Conservation (phyloP, 129 eudicot genomes). For the Smallanthus sonchifolius region DNA sequence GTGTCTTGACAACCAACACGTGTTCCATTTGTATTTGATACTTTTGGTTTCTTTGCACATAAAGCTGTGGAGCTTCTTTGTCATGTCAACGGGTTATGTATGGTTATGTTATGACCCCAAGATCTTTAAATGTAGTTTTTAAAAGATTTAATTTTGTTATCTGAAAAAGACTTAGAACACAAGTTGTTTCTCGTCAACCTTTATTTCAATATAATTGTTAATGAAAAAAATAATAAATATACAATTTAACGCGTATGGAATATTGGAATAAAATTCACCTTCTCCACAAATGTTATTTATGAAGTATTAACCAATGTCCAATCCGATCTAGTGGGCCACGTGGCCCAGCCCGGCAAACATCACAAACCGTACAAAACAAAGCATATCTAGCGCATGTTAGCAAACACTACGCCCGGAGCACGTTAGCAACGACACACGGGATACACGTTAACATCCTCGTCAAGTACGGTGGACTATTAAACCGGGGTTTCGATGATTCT, state of each 20-base stretch:
- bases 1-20: too few species aligned
- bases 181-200: too few species aligned
- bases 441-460: slow-evolving; percentile 2
- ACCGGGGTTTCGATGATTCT: slow-evolving; percentile 8
- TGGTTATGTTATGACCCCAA: too few species aligned
- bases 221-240: background rate
- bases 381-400: slow-evolving; percentile 12
- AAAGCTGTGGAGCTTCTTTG: too few species aligned
- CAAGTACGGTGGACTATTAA: background rate
- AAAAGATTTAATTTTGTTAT: too few species aligned
- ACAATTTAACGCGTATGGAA: background rate
- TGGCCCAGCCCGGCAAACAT: background rate
- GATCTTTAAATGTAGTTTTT: too few species aligned
- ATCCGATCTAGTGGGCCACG: background rate
- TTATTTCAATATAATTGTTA: too few species aligned
- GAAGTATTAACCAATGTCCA: background rate
- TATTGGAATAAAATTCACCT: background rate
- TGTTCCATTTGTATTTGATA: too few species aligned
- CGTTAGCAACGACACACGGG: background rate
- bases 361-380: background rate
- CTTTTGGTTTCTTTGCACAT: too few species aligned
- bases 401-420: background rate
- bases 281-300: background rate
- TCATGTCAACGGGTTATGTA: too few species aligned
- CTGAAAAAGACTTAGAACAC: too few species aligned